Conservation (phyloP, 176 grass and related monocot species). For the Rhynchospora pubera region DNA sequence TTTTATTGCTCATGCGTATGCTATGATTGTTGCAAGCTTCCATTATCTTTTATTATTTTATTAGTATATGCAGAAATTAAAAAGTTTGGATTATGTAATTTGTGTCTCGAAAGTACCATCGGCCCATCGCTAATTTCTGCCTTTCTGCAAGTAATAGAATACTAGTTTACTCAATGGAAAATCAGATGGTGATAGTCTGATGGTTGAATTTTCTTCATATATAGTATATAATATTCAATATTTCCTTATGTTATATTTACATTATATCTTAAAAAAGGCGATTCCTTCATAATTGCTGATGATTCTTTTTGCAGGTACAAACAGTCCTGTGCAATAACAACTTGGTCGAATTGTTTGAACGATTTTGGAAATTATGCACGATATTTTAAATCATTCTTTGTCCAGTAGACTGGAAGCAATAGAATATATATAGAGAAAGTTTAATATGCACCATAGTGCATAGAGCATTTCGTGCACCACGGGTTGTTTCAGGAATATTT, state of each 20-base stretch:
- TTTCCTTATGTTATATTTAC: neutral
- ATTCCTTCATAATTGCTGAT: neutral
- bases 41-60: neutral
- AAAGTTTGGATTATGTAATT: neutral
- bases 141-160: too few relatives aligned
- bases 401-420: neutral
- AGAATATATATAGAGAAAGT: too few relatives aligned
- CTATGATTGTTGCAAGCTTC: neutral
- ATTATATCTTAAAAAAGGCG: too few relatives aligned
- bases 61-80: neutral
- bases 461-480: too few relatives aligned
- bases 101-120: neutral
- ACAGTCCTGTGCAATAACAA: neutral
- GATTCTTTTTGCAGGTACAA: neutral
- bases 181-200: too few relatives aligned
- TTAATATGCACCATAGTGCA: too few relatives aligned
- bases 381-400: neutral
- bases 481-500: too few relatives aligned
- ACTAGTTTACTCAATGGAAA: too few relatives aligned
- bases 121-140: too few relatives aligned
- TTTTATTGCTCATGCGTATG: slow-evolving; percentile 13
- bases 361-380: neutral
- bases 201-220: too few relatives aligned
- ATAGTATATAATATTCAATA: neutral
- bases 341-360: neutral